Base-by-base conservation (phyloP, 2,329 filamentous ascomycete genomes). In the Penicillium rolfsii region DNA sequence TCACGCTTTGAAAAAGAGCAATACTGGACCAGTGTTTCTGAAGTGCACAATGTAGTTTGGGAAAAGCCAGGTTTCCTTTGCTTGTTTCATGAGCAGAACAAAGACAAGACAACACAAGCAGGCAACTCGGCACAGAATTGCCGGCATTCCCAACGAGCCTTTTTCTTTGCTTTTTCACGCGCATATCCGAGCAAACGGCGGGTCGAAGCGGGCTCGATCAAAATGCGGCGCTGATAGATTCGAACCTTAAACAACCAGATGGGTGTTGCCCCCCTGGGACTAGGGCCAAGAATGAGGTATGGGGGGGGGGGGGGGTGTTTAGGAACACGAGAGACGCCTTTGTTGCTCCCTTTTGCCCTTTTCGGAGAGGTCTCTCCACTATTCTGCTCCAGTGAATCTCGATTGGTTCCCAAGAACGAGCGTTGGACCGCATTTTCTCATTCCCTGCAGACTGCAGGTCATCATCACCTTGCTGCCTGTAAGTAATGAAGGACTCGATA, bases 391-490 rank as follows among this genome's bases (percentile, higher is more conserved):
- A 66, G 64, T 59, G 55, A 56, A 57, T 53, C 30, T 60, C 60
- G 14, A 64, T 60, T 64, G 57, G 58, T 53, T 57, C 56, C 38
- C 33, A 62, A 64, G 63, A 62, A 68, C 64, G 60, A 64, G 60
- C 19, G 16, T 35, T 57, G 60, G 62, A 14, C 40, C 26, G 58
- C 41, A 50, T 59, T 65, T 63, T 65, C 53, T 63, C 12, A 45
- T 66, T 66, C 62, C 63, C 63, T 69, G 64, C 66, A 68, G 63
- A 12, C 59, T 66, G 63, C 64, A 62, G 63, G 57, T 56, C 58
- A 64, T 60, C 36, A 30, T 57, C 33, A 43, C 62, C 41, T 61
- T 65, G 55, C 58, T 57, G 59, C 55, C 54, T 62, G 55, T 58
- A 56, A 41, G 33, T 52, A 56, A 61, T 52, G 40, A 50, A 60